Evolutionary conservation across 495 filamentous ascomycete genomes (phyloP).

Genomic region (Astrocystis sublimbata): DNA sequence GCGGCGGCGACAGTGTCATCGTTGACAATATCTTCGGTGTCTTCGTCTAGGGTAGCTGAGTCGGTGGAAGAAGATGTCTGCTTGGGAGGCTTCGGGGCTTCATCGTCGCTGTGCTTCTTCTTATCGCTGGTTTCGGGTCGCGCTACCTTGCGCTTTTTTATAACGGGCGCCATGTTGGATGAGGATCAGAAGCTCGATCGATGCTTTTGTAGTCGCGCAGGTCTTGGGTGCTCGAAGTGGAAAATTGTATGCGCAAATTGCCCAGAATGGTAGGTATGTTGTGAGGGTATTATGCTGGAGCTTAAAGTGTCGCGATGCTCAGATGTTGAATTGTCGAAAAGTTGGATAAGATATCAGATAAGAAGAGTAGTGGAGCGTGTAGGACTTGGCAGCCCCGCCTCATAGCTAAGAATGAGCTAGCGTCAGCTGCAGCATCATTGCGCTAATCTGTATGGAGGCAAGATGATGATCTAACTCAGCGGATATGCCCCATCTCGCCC

Average conservation of each 20-base stretch:
- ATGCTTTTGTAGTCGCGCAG: background rate
- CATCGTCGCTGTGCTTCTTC: background rate
- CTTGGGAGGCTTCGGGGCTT: background rate
- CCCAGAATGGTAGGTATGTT: too few species aligned
- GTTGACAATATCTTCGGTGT: slow-evolving; percentile 22
- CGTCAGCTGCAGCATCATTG: background rate
- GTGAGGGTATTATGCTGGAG: too few species aligned
- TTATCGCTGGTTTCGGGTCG: slow-evolving; percentile 7
- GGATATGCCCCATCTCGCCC: too few species aligned
- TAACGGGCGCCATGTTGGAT: slow-evolving; percentile 19
- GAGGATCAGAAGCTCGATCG: background rate
- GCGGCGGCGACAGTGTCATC: too few species aligned
- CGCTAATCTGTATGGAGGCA: too few species aligned
- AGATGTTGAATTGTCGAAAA: background rate
- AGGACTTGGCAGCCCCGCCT: background rate
- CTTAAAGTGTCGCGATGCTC: too few species aligned
- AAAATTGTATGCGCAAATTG: too few species aligned
- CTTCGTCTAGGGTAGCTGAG: slow-evolving; percentile 15
- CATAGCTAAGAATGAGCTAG: background rate
- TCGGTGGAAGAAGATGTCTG: slow-evolving; percentile 7
- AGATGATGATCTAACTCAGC: too few species aligned
- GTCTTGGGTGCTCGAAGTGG: background rate
- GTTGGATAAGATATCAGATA: slow-evolving; percentile 17
- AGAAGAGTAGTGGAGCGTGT: slow-evolving; percentile 4
- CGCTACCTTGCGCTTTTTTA: slow-evolving; percentile 29